phyloP scores from a whole-genome alignment of 495 filamentous ascomycete species.

The Neurospora intermedia region DNA sequence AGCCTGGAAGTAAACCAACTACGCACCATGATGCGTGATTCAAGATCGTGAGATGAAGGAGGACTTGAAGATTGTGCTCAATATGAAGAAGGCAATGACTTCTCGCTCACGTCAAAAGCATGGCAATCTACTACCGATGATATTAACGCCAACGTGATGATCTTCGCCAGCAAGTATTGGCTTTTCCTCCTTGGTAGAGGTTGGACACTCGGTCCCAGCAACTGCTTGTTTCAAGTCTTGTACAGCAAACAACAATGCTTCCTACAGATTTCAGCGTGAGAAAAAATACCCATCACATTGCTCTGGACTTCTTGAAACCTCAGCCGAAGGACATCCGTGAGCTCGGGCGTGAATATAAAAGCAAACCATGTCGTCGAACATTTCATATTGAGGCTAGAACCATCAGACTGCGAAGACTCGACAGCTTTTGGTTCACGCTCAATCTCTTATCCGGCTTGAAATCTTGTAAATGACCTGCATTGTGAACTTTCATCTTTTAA shows the following conservation, averaged over 20 bases:
- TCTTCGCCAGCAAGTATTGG: not conserved
- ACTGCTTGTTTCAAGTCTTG: not conserved
- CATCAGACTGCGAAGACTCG: not conserved
- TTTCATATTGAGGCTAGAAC: not conserved
- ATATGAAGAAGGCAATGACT: too few relatives aligned
- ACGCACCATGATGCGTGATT: not conserved
- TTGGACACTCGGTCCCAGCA: too few relatives aligned
- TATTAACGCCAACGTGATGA: not conserved
- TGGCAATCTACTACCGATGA: not conserved
- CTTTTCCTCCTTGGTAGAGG: not conserved
- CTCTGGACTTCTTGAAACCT: not conserved
- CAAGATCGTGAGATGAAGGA: not conserved
- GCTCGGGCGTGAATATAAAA: not conserved
- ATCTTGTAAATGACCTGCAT: not conserved
- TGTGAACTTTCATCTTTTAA: not conserved
- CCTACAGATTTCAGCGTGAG: too few relatives aligned
- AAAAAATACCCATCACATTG: not conserved
- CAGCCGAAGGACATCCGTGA: not conserved
- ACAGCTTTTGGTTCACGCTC: not conserved
- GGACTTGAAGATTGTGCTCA: too few relatives aligned
- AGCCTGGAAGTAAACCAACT: not conserved
- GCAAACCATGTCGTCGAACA: not conserved
- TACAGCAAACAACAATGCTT: not conserved
- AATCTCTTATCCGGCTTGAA: not conserved
- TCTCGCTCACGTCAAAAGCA: not conserved